Base-by-base conservation (phyloP, 148 eudicot genomes). In the Nyssa sinensis region DNA sequence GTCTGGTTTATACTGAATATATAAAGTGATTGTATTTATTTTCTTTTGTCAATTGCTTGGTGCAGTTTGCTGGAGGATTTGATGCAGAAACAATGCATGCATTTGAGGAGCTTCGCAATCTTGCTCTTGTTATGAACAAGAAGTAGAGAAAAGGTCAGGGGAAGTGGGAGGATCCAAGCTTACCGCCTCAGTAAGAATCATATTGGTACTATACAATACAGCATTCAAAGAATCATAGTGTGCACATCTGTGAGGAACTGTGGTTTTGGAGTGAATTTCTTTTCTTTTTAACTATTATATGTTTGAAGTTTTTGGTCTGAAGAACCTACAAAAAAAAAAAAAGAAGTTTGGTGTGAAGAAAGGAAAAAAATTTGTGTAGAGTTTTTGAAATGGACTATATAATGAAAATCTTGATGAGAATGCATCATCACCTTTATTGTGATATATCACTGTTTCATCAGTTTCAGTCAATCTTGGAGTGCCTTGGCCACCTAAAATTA, bases 21-120 rank as follows among this genome's bases (percentile, higher is more conserved):
- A 53, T 2, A 53, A 53, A 2, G 24, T 17, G 44, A 57, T 8
- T 16, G 24, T 30, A 33, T 28, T 59, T n/a, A 59, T 14, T 64
- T 64, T 29, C 29, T 39, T 31, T 39, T 17, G 44, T 55, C 57
- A 17, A 39, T 35, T 41, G 28, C 2, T 66, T 71, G 69, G 25
- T 81, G 81, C 93, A 92, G 97, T 92, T 92, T 85, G 97, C 97
- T 66, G 97, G 97, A 81, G 97, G 97, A 73, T 89, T 92, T 85
- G 94, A 92, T 78, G 89, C 86, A 23, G 97, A 89, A 78, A 92
- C 97, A 30, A 92, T 92, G 97, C 89, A 85, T 34, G 97, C 94
- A 58, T 92, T 92, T 73, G 97, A 92, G 84, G 89, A 92, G 83
- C 94, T 92, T 53, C 84, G 97, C 21, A 74, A 80, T 64, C 90